phyloP scores from a whole-genome alignment of 257 asterid species.

The Rehmannia glutinosa region DNA sequence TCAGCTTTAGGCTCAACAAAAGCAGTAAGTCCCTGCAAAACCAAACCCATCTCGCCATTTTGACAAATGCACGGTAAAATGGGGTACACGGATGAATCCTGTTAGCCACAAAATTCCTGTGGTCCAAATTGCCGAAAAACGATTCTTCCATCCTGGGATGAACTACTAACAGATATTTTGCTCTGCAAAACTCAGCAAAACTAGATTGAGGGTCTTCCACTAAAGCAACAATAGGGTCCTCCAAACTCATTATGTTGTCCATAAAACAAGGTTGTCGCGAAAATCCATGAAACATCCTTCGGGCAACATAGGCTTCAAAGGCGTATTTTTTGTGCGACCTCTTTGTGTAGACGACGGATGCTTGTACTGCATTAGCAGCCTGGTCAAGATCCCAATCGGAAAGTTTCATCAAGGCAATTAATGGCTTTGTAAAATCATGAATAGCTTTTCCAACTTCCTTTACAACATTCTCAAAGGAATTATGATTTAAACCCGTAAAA shows the following conservation, averaged over 20 bases:
- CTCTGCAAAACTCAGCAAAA: conserved; percentile 65
- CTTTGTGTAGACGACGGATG: conserved; percentile 49
- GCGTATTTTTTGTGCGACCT: conserved; percentile 74
- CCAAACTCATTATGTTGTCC: conserved; percentile 37
- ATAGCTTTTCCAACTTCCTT: conserved; percentile 56
- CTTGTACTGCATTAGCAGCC: conserved; percentile 58
- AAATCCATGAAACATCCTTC: conserved; percentile 63
- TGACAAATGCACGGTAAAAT: conserved; percentile 61
- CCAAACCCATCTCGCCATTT: conserved; percentile 87
- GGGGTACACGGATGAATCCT: conserved; percentile 72
- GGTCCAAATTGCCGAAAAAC: conserved; percentile 72
- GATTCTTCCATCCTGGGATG: conserved; percentile 73
- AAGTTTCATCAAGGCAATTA: conserved; percentile 65
- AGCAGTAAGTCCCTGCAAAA: conserved; percentile 49
- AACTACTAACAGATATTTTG: conserved; percentile 60
- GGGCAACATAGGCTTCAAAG: conserved; percentile 72
- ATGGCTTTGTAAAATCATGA: conserved; percentile 79
- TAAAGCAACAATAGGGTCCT: conserved; percentile 58
- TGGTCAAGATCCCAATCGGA: conserved; percentile 79
- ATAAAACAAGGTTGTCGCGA: conserved; percentile 24
- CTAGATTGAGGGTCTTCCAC: conserved; percentile 57
- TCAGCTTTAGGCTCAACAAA: conserved; percentile 42
- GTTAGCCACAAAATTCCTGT: conserved; percentile 50
- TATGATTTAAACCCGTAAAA: conserved; percentile 21
- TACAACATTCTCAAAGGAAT: conserved; percentile 45